Conservation (phyloP, 768 basidiomycete genomes). For the Naganishia vishniacii region DNA sequence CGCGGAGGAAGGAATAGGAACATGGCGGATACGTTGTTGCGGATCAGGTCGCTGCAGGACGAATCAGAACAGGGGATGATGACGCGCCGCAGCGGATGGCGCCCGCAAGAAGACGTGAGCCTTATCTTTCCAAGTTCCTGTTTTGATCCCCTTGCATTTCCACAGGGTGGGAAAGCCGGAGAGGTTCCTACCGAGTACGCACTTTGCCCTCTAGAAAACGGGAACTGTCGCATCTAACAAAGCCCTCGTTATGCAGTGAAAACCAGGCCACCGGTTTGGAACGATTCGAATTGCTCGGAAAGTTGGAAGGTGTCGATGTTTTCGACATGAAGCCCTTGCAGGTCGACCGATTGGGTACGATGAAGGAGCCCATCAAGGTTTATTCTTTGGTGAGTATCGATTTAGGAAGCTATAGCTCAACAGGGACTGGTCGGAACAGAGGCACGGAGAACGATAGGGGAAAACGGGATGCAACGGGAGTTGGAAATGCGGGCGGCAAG, state of each 20-base stretch:
- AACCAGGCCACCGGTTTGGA: conserved; percentile 94
- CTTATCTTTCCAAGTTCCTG: neutral
- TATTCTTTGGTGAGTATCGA: conserved; percentile 67
- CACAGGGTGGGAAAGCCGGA: conserved; percentile 41
- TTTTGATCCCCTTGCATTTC: neutral
- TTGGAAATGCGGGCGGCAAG: too few species aligned
- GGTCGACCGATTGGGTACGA: conserved; percentile 77
- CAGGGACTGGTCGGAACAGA: neutral
- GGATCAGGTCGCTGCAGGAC: too few species aligned
- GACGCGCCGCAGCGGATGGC: neutral
- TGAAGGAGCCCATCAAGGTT: conserved; percentile 78
- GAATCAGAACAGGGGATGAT: neutral
- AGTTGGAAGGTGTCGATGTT: conserved; percentile 77
- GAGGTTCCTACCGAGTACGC: conserved; percentile 46
- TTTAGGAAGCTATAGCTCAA: neutral
- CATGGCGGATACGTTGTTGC: too few species aligned
- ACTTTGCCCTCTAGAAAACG: neutral
- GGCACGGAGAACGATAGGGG: too few species aligned
- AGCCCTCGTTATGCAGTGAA: conserved; percentile 46
- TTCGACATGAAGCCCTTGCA: conserved; percentile 85
- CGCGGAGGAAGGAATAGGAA: too few species aligned
- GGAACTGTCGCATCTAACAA: neutral
- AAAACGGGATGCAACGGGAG: too few species aligned
- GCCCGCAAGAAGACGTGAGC: neutral
- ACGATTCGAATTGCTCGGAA: conserved; percentile 84